Percentiles rank a stretch among this genome's conserved stretches.
Conservation (phyloP, 768 basidiomycete genomes). For the Chalciporus sphaerocephalus region DNA sequence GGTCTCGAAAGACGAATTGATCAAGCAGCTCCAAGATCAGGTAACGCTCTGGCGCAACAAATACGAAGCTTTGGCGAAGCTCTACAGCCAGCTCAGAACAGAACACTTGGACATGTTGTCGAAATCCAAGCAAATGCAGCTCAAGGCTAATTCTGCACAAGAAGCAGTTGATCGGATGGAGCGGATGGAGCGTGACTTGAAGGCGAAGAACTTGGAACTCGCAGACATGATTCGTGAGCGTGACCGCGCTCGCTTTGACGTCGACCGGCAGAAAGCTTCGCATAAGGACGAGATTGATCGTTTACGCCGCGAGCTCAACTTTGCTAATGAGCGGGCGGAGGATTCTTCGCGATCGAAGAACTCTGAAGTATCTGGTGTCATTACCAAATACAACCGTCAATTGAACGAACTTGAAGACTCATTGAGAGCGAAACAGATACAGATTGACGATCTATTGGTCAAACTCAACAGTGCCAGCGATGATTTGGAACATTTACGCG, state of each 20-base stretch:
- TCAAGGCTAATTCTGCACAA: conserved; percentile 97
- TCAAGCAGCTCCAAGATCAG: conserved; percentile 94
- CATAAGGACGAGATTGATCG: conserved; percentile 96
- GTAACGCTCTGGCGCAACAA: conserved; percentile 97
- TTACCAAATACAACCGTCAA: conserved; percentile 94
- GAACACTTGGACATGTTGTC: conserved; percentile 97
- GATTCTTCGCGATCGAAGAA: conserved; percentile 89
- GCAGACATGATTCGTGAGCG: conserved; percentile 99
- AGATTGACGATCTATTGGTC: conserved; percentile 86
- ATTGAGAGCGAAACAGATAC: conserved; percentile 86
- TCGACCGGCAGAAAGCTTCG: conserved; percentile 87
- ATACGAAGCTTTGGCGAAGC: conserved; percentile 96
- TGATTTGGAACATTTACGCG: conserved; percentile 77
- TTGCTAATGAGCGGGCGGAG: conserved; percentile 97
- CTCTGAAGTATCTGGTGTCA: conserved; percentile 83
- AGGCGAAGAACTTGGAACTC: conserved; percentile 96
- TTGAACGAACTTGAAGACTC: conserved; percentile 95
- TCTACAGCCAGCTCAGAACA: conserved; percentile 95
- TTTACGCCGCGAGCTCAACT: conserved; percentile 83
- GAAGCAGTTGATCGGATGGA: conserved; percentile 99
- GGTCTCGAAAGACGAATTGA: conserved; percentile 89
- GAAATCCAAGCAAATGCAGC: conserved; percentile 95
- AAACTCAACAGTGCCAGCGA: conserved; percentile 72
- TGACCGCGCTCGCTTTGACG: conserved; percentile 91
- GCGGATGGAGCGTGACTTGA: conserved; percentile 96